These are phyloP conservation scores for Fusarium nanum DNA, from an alignment of 2,329 filamentous ascomycete genomes.

Conservation along the genomic window DNA sequence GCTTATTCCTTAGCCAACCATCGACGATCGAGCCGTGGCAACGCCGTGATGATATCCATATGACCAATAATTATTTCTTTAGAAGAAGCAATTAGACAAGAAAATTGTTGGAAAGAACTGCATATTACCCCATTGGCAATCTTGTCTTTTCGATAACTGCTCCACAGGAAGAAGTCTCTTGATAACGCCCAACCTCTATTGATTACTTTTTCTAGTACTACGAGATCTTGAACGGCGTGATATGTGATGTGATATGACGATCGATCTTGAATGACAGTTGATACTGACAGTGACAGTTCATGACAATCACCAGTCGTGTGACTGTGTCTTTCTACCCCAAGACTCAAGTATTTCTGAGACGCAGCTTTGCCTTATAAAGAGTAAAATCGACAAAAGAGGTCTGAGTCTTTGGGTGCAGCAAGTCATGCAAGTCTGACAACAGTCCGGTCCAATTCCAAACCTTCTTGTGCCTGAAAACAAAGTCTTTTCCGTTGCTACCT, in stretches of 20 bases:
- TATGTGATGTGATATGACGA: not conserved
- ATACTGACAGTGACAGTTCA: not conserved
- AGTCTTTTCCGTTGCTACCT: slow-evolving; percentile 13
- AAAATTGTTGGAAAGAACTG: not conserved
- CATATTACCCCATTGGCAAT: not conserved
- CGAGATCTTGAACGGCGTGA: not conserved
- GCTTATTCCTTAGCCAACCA: slow-evolving; percentile 2
- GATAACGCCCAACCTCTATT: not conserved
- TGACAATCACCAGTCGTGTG: slow-evolving; percentile 23
- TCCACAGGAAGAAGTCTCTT: not conserved
- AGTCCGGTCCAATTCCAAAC: slow-evolving; percentile 17
- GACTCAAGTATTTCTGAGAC: slow-evolving; percentile 23
- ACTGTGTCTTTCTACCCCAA: slow-evolving; percentile 7
- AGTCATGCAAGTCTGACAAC: slow-evolving; percentile 1
- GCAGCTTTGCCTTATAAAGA: slow-evolving; percentile 9
- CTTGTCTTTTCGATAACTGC: not conserved
- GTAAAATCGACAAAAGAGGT: slow-evolving; percentile 7
- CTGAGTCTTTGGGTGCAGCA: slow-evolving; percentile 20
- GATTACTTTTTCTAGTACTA: not conserved
- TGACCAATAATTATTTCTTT: not conserved
- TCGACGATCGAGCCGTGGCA: not conserved
- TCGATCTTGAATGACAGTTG: slow-evolving; percentile 28
- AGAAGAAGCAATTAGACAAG: not conserved
- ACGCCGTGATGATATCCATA: not conserved
- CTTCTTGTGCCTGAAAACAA: slow-evolving; percentile 9